Evolutionary conservation across 1,284 basidiomycete genomes (phyloP), one percentile per base, ranked within the genome.

Genomic region (Irpex sp.): DNA sequence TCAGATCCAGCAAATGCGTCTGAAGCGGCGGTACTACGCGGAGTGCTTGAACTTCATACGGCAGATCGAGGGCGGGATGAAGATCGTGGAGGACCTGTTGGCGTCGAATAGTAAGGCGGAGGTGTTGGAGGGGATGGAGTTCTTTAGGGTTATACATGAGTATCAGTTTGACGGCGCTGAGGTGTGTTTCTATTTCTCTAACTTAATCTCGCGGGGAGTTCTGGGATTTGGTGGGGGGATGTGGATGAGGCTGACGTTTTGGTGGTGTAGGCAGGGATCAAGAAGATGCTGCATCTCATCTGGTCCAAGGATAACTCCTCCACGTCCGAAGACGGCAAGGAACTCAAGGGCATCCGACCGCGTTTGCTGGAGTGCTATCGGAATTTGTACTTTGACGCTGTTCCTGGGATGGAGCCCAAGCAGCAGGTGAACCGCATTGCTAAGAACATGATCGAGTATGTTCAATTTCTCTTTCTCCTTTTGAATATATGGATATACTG

Each of bases 371-470:
- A 98, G 67, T 93, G 91, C 70, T 98, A 99, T 73, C 84, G 87
- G 49, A 86, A 74, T 59, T 76, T 99, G 60, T 99, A 97, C 78
- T 98, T 99, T 71, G 94, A 96, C 60, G 83, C 88, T 3, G 71
- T 92, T 1, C 77, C 80, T 0, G 85, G 83, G 65, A 77, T 93
- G 67, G 83, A 87, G 21, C 83, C 90, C 0, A 94, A 94, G 73
- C 88, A 89, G 63, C 93, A 98, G 72, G 84, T 97, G 61, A 95
- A 88, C 67, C 82, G 94, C n/a, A 96, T 99, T 56, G 85, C 96
- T n/a, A 95, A 94, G 76, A 98, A 99, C 73, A 93, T 99, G 87
- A 94, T 99, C 58, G 91, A 96, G 94, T 95, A 61, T 58, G 88
- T 79, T 23, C 23, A 23, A 2, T 4, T 23, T 39, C 0, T 60